Evolutionary conservation across 2,329 filamentous ascomycete species (phyloP), one percentile per base, ranked within the genome.

Genomic region (Fusarium mexicanum): DNA sequence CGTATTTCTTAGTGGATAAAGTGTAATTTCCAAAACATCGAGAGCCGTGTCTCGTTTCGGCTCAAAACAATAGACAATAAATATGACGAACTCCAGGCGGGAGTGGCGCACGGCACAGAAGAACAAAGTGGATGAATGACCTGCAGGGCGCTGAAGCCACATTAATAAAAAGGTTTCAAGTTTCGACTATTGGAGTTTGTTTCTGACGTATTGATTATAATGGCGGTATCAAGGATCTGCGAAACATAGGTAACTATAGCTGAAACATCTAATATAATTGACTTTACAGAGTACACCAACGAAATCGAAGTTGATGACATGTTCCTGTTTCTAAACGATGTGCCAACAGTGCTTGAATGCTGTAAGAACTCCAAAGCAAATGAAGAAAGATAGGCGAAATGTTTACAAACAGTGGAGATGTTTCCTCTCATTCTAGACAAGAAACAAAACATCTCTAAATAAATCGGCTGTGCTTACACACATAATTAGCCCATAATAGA

Each of bases 41-140:
- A 40, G 26, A 58, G 41, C 55, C 59, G 29, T 65, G 68, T 75
- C 51, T 74, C 61, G 72, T 72, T 37, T 74, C 57, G 61, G 47
- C 24, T 40, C 53, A 50, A 73, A 65, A 72, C 47, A 54, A 66
- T 46, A n/a, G 38, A 59, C 44, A 64, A 47, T 29, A 24, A 22
- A 51, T 29, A 48, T 26, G 46, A 29, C 41, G 51, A 55, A 38
- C 41, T n/a, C 13, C 11, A 48, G 22, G 57, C 72, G 72, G 72
- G 72, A 73, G 72, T 74, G 72, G 68, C 72, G 64, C 44, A 46
- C 37, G 50, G 24, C 33, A 43, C 20, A 31, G 8, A 6, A 33
- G 33, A 40, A 64, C 40, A 38, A 46, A 48, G 55, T 61, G 64
- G 61, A 63, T 29, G 64, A 57, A 57, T 48, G 55, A 35, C 31